Conservation (phyloP, 768 basidiomycete genomes). For the Collybiopsis luxurians region DNA sequence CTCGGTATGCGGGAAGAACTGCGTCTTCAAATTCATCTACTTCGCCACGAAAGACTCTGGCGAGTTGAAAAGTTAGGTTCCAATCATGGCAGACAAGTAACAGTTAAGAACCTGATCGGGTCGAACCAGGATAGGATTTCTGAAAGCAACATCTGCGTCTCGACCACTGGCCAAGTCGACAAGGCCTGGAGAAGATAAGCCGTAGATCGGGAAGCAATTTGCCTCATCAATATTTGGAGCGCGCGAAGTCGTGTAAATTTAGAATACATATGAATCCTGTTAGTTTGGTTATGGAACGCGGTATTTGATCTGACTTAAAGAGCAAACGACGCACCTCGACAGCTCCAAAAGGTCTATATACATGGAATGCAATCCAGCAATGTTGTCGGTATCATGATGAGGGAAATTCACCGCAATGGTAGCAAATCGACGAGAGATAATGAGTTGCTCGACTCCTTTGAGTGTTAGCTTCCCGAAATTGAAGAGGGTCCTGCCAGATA, state of each 20-base stretch:
- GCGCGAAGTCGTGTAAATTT: background rate
- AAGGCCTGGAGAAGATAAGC: background rate
- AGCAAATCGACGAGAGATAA: background rate
- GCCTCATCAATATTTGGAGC: background rate
- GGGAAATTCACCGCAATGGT: background rate
- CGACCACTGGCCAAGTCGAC: background rate
- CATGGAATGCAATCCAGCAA: background rate
- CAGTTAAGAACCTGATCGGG: background rate
- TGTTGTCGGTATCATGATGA: background rate
- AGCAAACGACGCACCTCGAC: background rate
- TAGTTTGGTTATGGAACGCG: background rate
- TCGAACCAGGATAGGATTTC: background rate
- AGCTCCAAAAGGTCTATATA: constrained; percentile 3
- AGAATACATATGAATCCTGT: background rate
- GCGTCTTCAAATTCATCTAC: background rate
- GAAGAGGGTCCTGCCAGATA: background rate
- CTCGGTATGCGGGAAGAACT: background rate
- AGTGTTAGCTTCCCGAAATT: constrained; percentile 1
- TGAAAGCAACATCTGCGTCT: background rate
- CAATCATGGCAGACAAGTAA: background rate
- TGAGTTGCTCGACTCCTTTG: constrained; percentile 1
- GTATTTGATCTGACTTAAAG: too few species aligned
- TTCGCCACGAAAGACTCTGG: background rate
- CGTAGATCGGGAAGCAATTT: background rate
- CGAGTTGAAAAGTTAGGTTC: too few species aligned